These are phyloP conservation scores for Ascochyta viciae-villosae DNA, from an alignment of 2,329 filamentous ascomycete species.

Conservation along the genomic window DNA sequence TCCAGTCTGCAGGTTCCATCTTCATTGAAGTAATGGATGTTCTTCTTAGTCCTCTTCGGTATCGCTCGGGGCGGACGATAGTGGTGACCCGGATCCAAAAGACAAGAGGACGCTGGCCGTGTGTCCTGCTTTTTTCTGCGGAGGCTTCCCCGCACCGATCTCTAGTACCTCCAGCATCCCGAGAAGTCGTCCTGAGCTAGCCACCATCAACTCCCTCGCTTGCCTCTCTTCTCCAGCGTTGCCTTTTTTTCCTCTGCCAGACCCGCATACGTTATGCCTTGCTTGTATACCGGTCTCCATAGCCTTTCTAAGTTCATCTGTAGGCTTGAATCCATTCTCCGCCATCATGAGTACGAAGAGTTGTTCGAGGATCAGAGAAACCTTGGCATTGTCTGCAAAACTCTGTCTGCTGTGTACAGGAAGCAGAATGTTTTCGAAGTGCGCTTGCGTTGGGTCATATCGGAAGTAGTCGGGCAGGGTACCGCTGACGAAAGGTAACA, in stretches of 20 bases:
- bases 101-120: slow-evolving; percentile 20
- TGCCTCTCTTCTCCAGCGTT: slow-evolving; percentile 47
- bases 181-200: slow-evolving; percentile 44
- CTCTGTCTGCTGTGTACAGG: slow-evolving; percentile 35
- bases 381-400: slow-evolving; percentile 43
- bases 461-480: slow-evolving; percentile 37
- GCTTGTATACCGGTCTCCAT: slow-evolving; percentile 62
- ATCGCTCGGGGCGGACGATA: slow-evolving; percentile 35
- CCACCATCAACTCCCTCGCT: slow-evolving; percentile 43
- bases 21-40: no score
- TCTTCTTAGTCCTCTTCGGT: slow-evolving; percentile 17
- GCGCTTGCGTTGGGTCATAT: slow-evolving; percentile 31
- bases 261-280: slow-evolving; percentile 54
- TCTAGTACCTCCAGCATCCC: slow-evolving; percentile 46
- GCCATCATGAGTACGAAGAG: slow-evolving; percentile 42
- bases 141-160: slow-evolving; percentile 21
- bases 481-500: slow-evolving; percentile 36
- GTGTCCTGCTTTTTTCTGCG: slow-evolving; percentile 14
- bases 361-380: slow-evolving; percentile 46
- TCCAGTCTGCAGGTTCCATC: no score
- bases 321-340: slow-evolving; percentile 27
- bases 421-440: slow-evolving; percentile 40
- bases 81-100: slow-evolving; percentile 30
- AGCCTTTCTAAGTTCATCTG: slow-evolving; percentile 50
- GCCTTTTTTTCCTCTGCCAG: slow-evolving; percentile 54